Evolutionary conservation across 805 yeast species (phyloP), one percentile per base, ranked within the genome.

Genomic region (Monosporozyma unispora): DNA sequence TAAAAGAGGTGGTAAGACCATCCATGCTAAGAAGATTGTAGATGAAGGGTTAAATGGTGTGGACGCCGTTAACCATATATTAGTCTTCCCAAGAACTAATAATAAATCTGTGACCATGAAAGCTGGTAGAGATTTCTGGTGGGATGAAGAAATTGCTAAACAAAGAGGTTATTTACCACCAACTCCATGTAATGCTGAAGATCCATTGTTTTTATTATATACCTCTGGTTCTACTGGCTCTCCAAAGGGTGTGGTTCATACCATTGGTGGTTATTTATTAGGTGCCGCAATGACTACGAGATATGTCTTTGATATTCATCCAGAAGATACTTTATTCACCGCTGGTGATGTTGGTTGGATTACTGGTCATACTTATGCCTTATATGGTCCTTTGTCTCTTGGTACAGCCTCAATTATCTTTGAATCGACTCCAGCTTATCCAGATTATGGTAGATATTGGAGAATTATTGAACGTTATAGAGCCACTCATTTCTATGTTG

Each of bases 261-360:
- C 85, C 51, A 90, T 97, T 51, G 99, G 87, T 54, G 99, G 98
- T 55, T 93, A 88, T 72, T 76, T 93, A 57, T 74, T 93, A 57
- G 96, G 96, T 53, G 96, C 98, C 25, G 80, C 88, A 49, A 73
- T 90, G 67, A 87, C 97, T 48, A 86, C 96, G 45, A 86, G 83
- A 71, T 91, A 90, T 70, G 89, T 89, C 44, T 91, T 93, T 68
- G 98, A 95, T 68, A 81, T 93, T 45, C 96, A 88, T 64, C 81
- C 81, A 52, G 85, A 84, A 54, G 98, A 93, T 69, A 76, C 85
- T 42, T 70, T 91, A 53, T 91, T 93, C 75, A 91, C 98, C 40
- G 98, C 98, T 38, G 98, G 98, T 64, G 98, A 93, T 67, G 88
- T 93, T 50, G 98, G 99, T 66, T 93, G 99, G 98, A 93, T 93